These are phyloP conservation scores for Suillus occidentalis DNA, from an alignment of 768 basidiomycete species.

Conservation along the genomic window DNA sequence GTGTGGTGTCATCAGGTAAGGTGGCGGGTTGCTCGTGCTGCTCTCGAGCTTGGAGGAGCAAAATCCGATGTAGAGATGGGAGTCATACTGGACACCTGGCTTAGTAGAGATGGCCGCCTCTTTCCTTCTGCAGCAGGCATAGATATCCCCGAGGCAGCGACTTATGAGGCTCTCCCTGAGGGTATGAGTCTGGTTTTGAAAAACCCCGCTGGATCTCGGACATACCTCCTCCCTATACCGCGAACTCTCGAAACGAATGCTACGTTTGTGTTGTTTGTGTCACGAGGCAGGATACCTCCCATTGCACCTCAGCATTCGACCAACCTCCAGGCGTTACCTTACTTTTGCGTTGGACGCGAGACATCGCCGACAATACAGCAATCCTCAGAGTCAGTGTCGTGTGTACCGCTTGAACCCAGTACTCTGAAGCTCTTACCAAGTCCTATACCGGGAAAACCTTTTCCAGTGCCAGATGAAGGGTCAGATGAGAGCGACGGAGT, in stretches of 20 bases:
- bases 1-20: slow-evolving; percentile 99
- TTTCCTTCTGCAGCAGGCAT: slow-evolving; percentile 34
- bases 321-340: slow-evolving; percentile 48
- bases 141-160: slow-evolving; percentile 13
- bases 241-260: slow-evolving; percentile 8
- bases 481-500: slow-evolving; percentile 75
- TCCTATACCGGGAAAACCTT: slow-evolving; percentile 50
- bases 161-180: slow-evolving; percentile 38
- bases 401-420: slow-evolving; percentile 43
- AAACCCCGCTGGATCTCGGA: slow-evolving; percentile 42
- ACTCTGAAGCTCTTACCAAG: slow-evolving; percentile 64
- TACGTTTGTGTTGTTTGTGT: slow-evolving; percentile 58
- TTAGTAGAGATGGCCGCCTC: slow-evolving; percentile 55
- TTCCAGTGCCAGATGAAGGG: slow-evolving; percentile 69
- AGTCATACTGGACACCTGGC: slow-evolving; percentile 59
- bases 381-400: slow-evolving; percentile 27
- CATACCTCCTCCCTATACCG: slow-evolving; percentile 50
- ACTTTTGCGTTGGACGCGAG: slow-evolving; percentile 39
- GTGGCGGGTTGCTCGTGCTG: slow-evolving; percentile 79
- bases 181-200: slow-evolving; percentile 42
- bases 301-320: slow-evolving; percentile 50
- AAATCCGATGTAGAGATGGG: slow-evolving; percentile 29
- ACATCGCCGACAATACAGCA: slow-evolving; percentile 1
- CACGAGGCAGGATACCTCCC: slow-evolving; percentile 52
- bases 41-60: slow-evolving; percentile 60